Conservation (phyloP, 1,139 yeast genomes). For the Candida tropicalis region DNA sequence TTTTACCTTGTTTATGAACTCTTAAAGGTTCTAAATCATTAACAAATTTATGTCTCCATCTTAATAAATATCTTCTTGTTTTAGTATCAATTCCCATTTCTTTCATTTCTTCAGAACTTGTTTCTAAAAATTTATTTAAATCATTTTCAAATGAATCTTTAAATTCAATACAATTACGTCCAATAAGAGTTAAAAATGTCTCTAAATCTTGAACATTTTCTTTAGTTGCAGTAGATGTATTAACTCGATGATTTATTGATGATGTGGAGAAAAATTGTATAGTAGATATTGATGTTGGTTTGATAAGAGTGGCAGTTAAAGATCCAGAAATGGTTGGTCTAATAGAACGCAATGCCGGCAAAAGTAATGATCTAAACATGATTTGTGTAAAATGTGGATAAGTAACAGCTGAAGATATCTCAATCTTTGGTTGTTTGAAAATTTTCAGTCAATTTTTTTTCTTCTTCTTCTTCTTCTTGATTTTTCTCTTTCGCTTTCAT, state of each 20-base stretch:
- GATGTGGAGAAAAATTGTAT: slow-evolving; percentile 17
- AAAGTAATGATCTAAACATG: slow-evolving; percentile 13
- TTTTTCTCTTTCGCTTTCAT: not conserved
- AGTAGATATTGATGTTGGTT: slow-evolving; percentile 1
- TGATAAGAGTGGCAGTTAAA: not conserved
- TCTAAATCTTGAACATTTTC: slow-evolving; percentile 71
- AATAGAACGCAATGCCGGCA: slow-evolving; percentile 1
- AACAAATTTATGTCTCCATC: slow-evolving; percentile 51
- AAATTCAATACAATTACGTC: slow-evolving; percentile 71
- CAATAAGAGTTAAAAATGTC: slow-evolving; percentile 72
- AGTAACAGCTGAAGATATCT: not conserved
- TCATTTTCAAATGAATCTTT: slow-evolving; percentile 69
- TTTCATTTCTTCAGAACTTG: slow-evolving; percentile 62
- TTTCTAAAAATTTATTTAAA: slow-evolving; percentile 67
- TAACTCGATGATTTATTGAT: slow-evolving; percentile 27
- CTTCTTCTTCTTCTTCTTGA: not conserved
- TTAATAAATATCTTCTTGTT: slow-evolving; percentile 65
- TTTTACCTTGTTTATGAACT: slow-evolving; percentile 67
- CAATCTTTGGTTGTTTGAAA: slow-evolving; percentile 1
- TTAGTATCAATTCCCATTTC: slow-evolving; percentile 78
- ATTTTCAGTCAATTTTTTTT: slow-evolving; percentile 5
- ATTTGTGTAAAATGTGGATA: not conserved
- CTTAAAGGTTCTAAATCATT: slow-evolving; percentile 60
- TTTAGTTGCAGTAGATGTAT: slow-evolving; percentile 46
- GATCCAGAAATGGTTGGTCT: not conserved